Evolutionary conservation across 176 grass and related monocot genomes (phyloP).

Genomic region (Carex pumila): DNA sequence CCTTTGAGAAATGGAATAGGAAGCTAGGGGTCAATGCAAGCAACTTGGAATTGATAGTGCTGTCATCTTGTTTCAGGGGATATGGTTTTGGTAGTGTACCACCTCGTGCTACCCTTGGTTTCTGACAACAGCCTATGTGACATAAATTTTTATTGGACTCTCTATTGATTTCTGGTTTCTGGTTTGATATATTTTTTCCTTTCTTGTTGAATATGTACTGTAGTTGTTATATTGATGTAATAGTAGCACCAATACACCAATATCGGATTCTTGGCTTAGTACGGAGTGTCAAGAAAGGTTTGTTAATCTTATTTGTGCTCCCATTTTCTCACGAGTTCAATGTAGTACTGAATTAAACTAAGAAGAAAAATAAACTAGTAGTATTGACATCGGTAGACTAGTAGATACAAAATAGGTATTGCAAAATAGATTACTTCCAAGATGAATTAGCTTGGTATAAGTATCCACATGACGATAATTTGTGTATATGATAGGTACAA

Average conservation of each 20-base stretch:
- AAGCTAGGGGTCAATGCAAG: background rate
- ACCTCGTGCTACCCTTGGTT: background rate
- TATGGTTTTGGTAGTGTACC: background rate
- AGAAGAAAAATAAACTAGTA: conserved; percentile 1
- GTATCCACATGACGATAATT: conserved; percentile 3
- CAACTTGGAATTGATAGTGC: background rate
- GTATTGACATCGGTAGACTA: background rate
- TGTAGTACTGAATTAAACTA: background rate
- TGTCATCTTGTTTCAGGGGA: background rate
- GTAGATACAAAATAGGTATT: background rate
- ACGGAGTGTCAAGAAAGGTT: background rate
- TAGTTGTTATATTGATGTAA: background rate
- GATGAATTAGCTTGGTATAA: background rate
- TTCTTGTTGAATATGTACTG: background rate
- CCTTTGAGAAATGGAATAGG: background rate
- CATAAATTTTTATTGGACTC: background rate
- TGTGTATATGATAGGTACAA: conserved; percentile 31
- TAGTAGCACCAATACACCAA: background rate
- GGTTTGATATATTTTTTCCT: background rate
- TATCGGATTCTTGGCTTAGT: background rate
- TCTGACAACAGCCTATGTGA: background rate
- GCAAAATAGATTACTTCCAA: background rate
- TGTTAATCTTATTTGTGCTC: background rate
- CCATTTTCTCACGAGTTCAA: background rate
- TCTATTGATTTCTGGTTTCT: background rate